Base-by-base conservation (phyloP, 2,329 filamentous ascomycete genomes). In the Stachybotrys chartarum region DNA sequence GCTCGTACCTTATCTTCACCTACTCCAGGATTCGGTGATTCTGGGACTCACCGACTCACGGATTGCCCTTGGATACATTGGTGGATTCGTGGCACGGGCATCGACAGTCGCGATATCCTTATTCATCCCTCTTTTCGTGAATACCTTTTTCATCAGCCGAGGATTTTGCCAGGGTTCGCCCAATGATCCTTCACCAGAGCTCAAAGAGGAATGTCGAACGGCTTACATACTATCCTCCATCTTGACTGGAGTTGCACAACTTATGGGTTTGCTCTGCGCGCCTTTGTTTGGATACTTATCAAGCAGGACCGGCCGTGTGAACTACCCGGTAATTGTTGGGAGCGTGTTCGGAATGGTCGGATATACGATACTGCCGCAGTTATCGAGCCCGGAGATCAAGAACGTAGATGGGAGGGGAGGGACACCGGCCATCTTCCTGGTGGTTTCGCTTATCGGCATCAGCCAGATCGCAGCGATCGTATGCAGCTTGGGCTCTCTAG, bases 401-500 rank as follows among this genome's bases (percentile, higher is more conserved):
- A 67, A 86, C 56, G 74, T 81, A 0, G 75, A 84, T 32, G 85
- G 85, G 5, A 78, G 87, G 30, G 84, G 88, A 39, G 90, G 89
- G 17, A 83, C 78, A 39, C 80, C 83, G 0, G 76, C 74, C 11
- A 84, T 96, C 16, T 91, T 95, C 66, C 60, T 92, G 12, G 81
- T 93, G 16, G 90, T 91, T 47, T 83, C 87, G 0, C 73, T 96
- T 17, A 84, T 97, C 45, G 94, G 94, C 14, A 83, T 96, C 66
- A 95, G 90, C 64, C 94, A 99, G 71, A 97, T 99, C 58, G 94
- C 93, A 2, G 88, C 91, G 11, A 97, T 99, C 57, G 94, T 99
- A 1, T 97, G 92, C 73, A 96, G 90, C 60, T 80, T 99, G n/a
- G 91, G 90, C 1, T 84, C 94, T 1, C 80, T 99, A 3, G 91